These are phyloP conservation scores for Nelumbo lutea DNA, from an alignment of 164 flowering plant genomes.

Conservation along the genomic window DNA sequence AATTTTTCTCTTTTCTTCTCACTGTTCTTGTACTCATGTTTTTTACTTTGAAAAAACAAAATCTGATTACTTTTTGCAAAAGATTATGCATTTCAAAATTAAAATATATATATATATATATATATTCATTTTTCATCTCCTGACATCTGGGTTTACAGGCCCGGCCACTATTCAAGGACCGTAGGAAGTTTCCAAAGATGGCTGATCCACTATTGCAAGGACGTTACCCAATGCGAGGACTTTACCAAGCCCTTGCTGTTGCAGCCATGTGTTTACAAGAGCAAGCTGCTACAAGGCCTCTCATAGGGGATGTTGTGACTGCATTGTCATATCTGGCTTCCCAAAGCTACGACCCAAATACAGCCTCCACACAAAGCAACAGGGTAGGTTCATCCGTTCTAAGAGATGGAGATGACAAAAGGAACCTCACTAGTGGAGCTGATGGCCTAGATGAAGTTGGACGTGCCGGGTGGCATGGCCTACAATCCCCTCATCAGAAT, in stretches of 20 bases:
- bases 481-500: constrained; percentile 53
- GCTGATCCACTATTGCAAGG: constrained; percentile 84
- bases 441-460: constrained; percentile 44
- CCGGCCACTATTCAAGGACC: constrained; percentile 78
- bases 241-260: constrained; percentile 88
- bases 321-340: constrained; percentile 83
- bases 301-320: constrained; percentile 83
- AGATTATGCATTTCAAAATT: neutral
- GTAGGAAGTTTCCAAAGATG: constrained; percentile 82
- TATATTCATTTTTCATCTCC: neutral
- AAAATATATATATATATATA: no score
- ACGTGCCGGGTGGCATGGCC: constrained; percentile 35
- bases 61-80: neutral
- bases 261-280: constrained; percentile 97
- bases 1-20: constrained; percentile 14
- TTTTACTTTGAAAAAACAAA: neutral
- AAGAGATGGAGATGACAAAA: constrained; percentile 42
- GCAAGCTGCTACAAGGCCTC: constrained; percentile 84
- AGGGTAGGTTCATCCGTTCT: constrained; percentile 50
- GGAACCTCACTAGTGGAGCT: constrained; percentile 34
- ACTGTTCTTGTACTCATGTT: neutral
- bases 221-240: constrained; percentile 80
- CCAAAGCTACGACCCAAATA: constrained; percentile 69
- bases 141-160: constrained; percentile 44
- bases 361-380: constrained; percentile 34